Base-by-base conservation (phyloP, 441 rosid genomes). In the Populus hybrid region DNA sequence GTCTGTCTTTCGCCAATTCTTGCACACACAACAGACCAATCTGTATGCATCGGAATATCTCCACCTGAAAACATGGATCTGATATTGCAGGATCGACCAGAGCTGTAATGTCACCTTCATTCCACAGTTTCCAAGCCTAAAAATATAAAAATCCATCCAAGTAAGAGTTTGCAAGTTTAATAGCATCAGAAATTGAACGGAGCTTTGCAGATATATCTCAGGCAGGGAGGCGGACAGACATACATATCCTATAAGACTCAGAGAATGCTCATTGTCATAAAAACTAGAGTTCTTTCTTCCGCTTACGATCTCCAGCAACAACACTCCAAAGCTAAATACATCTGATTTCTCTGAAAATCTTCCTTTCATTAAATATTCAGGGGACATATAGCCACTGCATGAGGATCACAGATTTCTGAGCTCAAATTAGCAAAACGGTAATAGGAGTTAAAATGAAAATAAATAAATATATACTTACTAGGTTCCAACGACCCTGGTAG, bases 1-100 rank as follows among this genome's bases (percentile, higher is more conserved):
- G 32, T 30, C 32, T 30, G 32, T 30, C 32, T 30, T 30, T 30
- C 32, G 82, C 85, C 26, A 78, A 76, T 68, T 88, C 87, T 77
- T 91, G 94, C 57, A 87, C 88, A 61, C 94, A 89, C 28, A 93
- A 64, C 71, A 93, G 69, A 42, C 92, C 95, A 63, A 89, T 85
- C 21, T 92, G 83, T 23, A 89, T 72, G 84, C 92, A 88, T 73
- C 89, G 85, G 3, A 9, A 4, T 6, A 88, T 80, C 40, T 91
- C 88, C 14, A 19, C 69, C 46, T 63, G 12, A 64, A 53, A 74
- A 46, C 59, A 16, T 18, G 75, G 71, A 12, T 80, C 85, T 3
- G 16, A 78, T 40, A 84, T 70, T 1, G 9, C 12, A 0, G 81
- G 80, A 85, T 87, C 88, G 2, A 84, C 76, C 21, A 91, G 26